These are phyloP conservation scores for Yamadazyma scolyti DNA, from an alignment of 805 yeast species.

Conservation along the genomic window DNA sequence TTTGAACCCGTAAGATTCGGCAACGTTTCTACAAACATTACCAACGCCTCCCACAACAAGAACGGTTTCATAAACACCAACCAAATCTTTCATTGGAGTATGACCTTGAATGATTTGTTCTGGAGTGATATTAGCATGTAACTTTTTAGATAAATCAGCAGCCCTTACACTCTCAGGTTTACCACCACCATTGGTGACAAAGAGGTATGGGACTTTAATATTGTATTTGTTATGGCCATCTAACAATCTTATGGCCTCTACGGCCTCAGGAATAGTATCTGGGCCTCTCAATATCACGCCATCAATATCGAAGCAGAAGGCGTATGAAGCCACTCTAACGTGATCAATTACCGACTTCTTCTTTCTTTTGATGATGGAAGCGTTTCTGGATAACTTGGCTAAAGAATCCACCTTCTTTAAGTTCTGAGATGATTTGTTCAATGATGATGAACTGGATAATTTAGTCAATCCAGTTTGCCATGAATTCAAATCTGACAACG, in stretches of 20 bases:
- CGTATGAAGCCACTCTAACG: slow-evolving; percentile 72
- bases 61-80: slow-evolving; percentile 63
- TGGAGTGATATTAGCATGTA: slow-evolving; percentile 58
- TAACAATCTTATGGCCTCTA: slow-evolving; percentile 64
- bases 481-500: slow-evolving; percentile 62
- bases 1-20: slow-evolving; percentile 77
- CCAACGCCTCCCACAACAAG: slow-evolving; percentile 89
- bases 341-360: slow-evolving; percentile 60
- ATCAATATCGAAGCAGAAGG: slow-evolving; percentile 90
- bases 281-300: slow-evolving; percentile 89
- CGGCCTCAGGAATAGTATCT: slow-evolving; percentile 77
- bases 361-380: slow-evolving; percentile 43
- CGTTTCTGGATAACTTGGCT: slow-evolving; percentile 44
- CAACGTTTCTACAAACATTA: slow-evolving; percentile 78
- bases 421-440: slow-evolving; percentile 31
- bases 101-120: slow-evolving; percentile 91
- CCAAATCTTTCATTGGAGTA: slow-evolving; percentile 87
- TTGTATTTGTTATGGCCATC: slow-evolving; percentile 76
- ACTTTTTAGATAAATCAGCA: slow-evolving; percentile 59
- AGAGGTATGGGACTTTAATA: slow-evolving; percentile 76
- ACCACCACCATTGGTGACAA: slow-evolving; percentile 93
- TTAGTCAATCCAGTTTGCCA: slow-evolving; percentile 52
- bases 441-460: slow-evolving; percentile 32
- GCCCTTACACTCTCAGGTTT: slow-evolving; percentile 74
- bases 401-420: slow-evolving; percentile 42